Base-by-base conservation (phyloP, 1,284 basidiomycete species). In the Mrakiaceae sp. region DNA sequence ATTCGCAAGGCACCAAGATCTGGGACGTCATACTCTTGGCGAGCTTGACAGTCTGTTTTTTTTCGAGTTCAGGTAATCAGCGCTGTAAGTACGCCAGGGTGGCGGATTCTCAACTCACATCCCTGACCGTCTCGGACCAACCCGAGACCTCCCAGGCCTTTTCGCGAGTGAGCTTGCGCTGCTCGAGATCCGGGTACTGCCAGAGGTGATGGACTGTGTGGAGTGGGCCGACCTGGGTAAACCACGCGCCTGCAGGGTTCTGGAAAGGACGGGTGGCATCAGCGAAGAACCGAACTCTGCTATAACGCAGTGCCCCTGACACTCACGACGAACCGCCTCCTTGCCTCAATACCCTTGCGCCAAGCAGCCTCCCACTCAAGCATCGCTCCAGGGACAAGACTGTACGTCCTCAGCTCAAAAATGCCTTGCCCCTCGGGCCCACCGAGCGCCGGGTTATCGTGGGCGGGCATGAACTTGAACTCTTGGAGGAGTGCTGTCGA, bases 331-430 rank as follows among this genome's bases (percentile, higher is more conserved):
- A 88, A 87, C 74, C 87, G 85, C 70, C 84, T 81, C 66, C 91
- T 84, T 12, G 90, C 92, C 74, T 94, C 91, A 64, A 94, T 87
- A 5, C 92, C 92, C 73, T 81, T 82, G 66, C 89, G 83, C 93
- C 94, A 97, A 67, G 90, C 82, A 64, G 83, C 81, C 74, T 97
- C 93, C 93, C 93, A 97, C 72, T 96, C 91, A 63, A 97, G 77
- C 62, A 97, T 79, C 9, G 85, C 85, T 12, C 93, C 94, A 1
- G 93, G 89, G 68, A 77, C 74, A 48, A 82, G 73, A 59, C 77
- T 70, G 77, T 97, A 97, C 55, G 83, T 85, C 70, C 93, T 82
- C 72, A 97, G 78, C 77, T 97, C 93, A 73, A 94, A 97, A 60
- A 97, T 80, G 6, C 93, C 93, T 14, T 93, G 92, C 72, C 87